A percentile compares a stretch with the other conserved stretches of the same genome.
Conservation (phyloP, 805 yeast genomes). For the Pichia heedii region DNA sequence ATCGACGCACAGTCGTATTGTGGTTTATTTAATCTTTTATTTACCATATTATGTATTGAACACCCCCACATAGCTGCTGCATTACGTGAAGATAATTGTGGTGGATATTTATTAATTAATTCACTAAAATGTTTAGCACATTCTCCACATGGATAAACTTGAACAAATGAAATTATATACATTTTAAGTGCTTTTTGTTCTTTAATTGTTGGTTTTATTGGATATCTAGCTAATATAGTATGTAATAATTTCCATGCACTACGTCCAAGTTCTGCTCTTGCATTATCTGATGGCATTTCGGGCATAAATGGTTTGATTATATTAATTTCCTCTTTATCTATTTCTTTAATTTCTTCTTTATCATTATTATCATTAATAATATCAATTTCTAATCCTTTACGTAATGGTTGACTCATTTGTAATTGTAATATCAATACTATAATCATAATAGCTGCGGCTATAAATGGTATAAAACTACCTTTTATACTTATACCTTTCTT, state of each 20-base stretch:
- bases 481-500: too few species aligned
- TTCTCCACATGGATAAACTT: conserved; percentile 95
- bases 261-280: conserved; percentile 71
- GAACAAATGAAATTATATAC: conserved; percentile 70
- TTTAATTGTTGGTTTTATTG: conserved; percentile 61
- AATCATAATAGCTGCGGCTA: too few species aligned
- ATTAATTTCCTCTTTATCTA: too few species aligned
- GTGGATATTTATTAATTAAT: conserved; percentile 66
- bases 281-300: conserved; percentile 71
- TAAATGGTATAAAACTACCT: too few species aligned
- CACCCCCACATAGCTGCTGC: conserved; percentile 96
- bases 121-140: conserved; percentile 87
- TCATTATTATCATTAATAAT: neutral
- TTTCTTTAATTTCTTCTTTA: neutral
- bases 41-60: conserved; percentile 80
- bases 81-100: conserved; percentile 67
- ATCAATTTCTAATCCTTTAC: too few species aligned
- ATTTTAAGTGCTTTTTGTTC: conserved; percentile 55
- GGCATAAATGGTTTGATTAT: conserved; percentile 61
- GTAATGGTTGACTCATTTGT: too few species aligned
- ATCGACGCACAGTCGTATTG: conserved; percentile 79
- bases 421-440: too few species aligned
- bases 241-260: conserved; percentile 92
- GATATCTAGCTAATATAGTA: conserved; percentile 86
- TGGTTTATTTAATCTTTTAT: conserved; percentile 57